Evolutionary conservation across 768 basidiomycete species (phyloP).

Genomic region (Tricholoma hemisulphureum): DNA sequence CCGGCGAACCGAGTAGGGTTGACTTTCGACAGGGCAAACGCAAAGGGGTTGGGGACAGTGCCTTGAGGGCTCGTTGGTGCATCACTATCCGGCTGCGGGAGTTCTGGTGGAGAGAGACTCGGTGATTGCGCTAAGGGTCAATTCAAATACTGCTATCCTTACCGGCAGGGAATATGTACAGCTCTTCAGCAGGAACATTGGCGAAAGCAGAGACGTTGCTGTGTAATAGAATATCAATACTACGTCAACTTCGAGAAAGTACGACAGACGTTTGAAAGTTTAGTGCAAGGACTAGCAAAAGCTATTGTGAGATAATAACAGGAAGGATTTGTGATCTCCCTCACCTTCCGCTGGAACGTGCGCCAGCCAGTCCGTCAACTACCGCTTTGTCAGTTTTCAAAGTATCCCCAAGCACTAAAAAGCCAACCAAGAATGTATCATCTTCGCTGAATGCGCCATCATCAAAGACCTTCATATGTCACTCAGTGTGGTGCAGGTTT

Average conservation of each 20-base stretch:
- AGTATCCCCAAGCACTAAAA: background rate
- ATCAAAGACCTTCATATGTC: conserved; percentile 44
- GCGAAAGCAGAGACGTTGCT: conserved; percentile 38
- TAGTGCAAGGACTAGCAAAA: conserved; percentile 43
- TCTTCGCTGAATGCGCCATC: conserved; percentile 53
- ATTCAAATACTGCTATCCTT: conserved; percentile 3
- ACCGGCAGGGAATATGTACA: conserved; percentile 55
- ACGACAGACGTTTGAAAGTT: conserved; percentile 42
- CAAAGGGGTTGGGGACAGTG: conserved; percentile 41
- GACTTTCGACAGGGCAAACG: conserved; percentile 47
- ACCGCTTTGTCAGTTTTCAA: background rate
- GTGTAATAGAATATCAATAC: background rate
- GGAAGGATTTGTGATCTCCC: background rate
- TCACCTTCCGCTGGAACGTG: conserved; percentile 51
- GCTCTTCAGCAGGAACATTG: conserved; percentile 43
- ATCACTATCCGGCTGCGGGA: conserved; percentile 34
- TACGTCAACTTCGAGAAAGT: background rate
- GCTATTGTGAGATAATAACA: background rate
- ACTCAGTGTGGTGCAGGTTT: background rate
- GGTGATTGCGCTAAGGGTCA: background rate
- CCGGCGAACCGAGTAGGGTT: conserved; percentile 43
- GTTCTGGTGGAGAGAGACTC: conserved; percentile 19
- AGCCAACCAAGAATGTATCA: conserved; percentile 46
- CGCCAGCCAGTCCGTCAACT: conserved; percentile 55
- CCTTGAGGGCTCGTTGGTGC: conserved; percentile 45